Base-by-base conservation (phyloP, 2,329 filamentous ascomycete genomes). In the Phialophora expanda region DNA sequence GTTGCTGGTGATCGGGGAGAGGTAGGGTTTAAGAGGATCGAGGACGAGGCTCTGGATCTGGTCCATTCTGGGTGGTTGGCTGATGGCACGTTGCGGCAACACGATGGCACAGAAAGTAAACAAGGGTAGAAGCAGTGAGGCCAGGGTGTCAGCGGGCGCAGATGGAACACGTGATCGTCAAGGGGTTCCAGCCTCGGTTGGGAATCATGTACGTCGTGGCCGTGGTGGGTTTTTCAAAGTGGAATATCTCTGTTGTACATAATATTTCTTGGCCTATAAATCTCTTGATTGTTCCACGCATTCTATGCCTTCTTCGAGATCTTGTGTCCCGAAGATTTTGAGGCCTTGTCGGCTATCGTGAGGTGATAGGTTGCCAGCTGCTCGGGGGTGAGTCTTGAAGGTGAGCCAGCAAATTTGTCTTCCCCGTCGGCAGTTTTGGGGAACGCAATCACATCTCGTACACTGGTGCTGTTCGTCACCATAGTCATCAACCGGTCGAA, bases 381-480 rank as follows among this genome's bases (percentile, higher is more conserved):
- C 67, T 86, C 85, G 65, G 86, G 79, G 0, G 85, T 90, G 69
- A 96, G 82, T 69, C 76, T 77, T 58, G 88, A 88, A 0, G 95
- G 95, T 68, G 91, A 91, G 72, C 87, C 88, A 2, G 96, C 92
- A 77, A 96, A 86, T 64, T 87, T 78, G 79, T 99, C 95, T 75
- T 96, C 91, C 0, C 95, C 93, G 76, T 89, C 93, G 67, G 92
- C 93, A 68, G 87, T 93, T 82, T 99, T 99, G 0, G 95, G 96
- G 75, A 99, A 99, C 0, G 93, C 93, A 77, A 99, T 97, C 1
- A 99, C 94, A 79, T 99, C 94, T 66, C 91, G 84, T 2, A 99
- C 90, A 1, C 90, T 93, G 11, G 90, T 84, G 34, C 86, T 89
- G 1, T 89, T 90, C 24, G 90, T 86, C 83, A 99, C 86, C 0